phyloP scores from a whole-genome alignment of 345 rosid genomes.

The Sonneratia caseolaris region DNA sequence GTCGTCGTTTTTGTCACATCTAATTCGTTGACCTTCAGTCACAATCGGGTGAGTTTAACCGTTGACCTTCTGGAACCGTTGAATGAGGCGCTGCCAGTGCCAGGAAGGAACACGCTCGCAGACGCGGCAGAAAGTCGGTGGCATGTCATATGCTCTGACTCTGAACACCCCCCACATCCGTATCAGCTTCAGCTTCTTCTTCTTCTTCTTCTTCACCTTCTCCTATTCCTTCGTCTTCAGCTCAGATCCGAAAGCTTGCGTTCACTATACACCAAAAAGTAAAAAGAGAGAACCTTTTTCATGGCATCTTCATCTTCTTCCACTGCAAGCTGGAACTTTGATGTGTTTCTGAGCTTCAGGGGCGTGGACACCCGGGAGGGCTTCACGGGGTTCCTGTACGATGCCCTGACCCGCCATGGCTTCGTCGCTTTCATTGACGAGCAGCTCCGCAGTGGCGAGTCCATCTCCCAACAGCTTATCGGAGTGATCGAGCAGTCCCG shows the following conservation, averaged over 20 bases:
- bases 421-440: conserved; percentile 18
- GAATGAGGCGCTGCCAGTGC: neutral
- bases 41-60: neutral
- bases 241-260: neutral
- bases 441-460: conserved; percentile 14
- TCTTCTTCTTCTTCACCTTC: neutral
- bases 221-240: neutral
- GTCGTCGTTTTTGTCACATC: no score
- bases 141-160: neutral
- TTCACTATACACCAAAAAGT: neutral
- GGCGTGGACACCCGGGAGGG: conserved; percentile 23
- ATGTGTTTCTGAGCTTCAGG: conserved; percentile 28
- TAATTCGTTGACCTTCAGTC: no score
- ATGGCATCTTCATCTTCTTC: conserved; percentile 5
- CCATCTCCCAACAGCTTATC: conserved; percentile 12
- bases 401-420: conserved; percentile 11
- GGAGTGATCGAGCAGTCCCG: conserved; percentile 20
- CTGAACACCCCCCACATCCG: no score
- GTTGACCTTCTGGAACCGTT: neutral
- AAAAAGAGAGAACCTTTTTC: conserved; percentile 1
- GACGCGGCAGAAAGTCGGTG: neutral
- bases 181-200: no score
- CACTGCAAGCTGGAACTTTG: conserved; percentile 14
- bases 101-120: neutral
- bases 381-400: conserved; percentile 19